phyloP scores from a whole-genome alignment of 306 rosid species.

The Cicer chorassanicum region DNA sequence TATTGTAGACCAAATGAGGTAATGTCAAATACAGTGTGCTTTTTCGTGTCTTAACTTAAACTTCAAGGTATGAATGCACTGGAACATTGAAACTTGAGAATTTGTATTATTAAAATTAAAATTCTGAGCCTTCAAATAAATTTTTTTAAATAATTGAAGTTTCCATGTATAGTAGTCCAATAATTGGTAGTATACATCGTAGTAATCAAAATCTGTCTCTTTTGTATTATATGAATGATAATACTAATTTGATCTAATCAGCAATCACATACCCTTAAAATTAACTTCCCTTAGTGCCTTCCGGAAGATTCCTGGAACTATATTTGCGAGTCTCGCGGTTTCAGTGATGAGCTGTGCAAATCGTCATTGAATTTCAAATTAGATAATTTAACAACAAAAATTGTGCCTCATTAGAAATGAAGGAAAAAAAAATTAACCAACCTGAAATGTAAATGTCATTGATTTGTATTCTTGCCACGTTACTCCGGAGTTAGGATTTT shows the following conservation, averaged over 20 bases:
- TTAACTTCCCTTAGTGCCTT: slow-evolving; percentile 72
- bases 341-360: slow-evolving; percentile 83
- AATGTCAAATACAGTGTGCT: slow-evolving; percentile 43
- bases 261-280: slow-evolving; percentile 69
- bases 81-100: slow-evolving; percentile 23
- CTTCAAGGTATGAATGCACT: slow-evolving; percentile 34
- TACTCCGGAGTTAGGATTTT: slow-evolving; percentile 66
- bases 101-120: slow-evolving; percentile 32
- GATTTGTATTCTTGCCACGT: slow-evolving; percentile 98
- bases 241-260: neutral
- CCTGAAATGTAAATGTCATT: slow-evolving; percentile 94
- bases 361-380: slow-evolving; percentile 38
- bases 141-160: neutral
- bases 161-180: slow-evolving; percentile 7
- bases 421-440: slow-evolving; percentile 37
- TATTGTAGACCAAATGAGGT: slow-evolving; percentile 34
- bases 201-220: neutral
- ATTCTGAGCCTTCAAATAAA: neutral
- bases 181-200: slow-evolving; percentile 30
- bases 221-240: neutral
- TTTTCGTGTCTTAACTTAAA: slow-evolving; percentile 34
- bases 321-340: slow-evolving; percentile 93
- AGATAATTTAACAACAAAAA: neutral
- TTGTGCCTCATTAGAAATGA: neutral
- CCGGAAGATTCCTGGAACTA: slow-evolving; percentile 94